Evolutionary conservation across 2,329 filamentous ascomycete species (phyloP), one percentile per base, ranked within the genome.

Genomic region (Teratosphaeria zuluensis): DNA sequence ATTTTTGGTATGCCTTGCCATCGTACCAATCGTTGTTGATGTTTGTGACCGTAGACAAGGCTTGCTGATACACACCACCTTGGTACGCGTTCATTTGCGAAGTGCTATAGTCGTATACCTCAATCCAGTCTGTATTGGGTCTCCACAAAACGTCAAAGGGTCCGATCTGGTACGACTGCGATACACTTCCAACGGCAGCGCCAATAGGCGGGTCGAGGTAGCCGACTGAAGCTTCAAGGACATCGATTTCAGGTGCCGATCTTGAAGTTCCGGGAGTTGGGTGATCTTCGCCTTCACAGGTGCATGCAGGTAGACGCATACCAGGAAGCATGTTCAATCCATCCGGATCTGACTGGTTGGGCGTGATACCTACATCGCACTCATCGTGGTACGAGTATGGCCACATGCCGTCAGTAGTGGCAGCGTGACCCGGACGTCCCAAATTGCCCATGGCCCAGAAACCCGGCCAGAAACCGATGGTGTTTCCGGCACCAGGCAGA

Each of bases 361-460:
- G 78, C 1, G 86, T 89, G 63, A 89, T 89, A 30, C 87, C 86
- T 28, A 79, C 78, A 70, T 89, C 87, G 66, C 87, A 89, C 51
- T 80, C 73, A 64, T 88, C 80, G 63, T 84, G 78, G 68, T 89
- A 89, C 64, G 83, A 87, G 74, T 89, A 89, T 0, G 86, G 86
- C 86, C 86, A 89, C 71, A 88, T 77, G 4, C 86, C 86, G 62
- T 89, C 86, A 0, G 85, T 89, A 1, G 85, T 87, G 9, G 84
- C 82, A 33, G 83, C 79, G 70, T 87, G 87, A 12, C 86, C 86
- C 30, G 86, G 84, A 63, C 86, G 79, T 42, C 83, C 86, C 24
- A 89, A 77, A 66, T 89, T 89, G 4, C 86, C 86, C 84, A 89
- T 88, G 0, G 85, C 79, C 86, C 86, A 89, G 72, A 88, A 87